phyloP scores from a whole-genome alignment of 2,329 filamentous ascomycete genomes.

The Fusarium robinianum region DNA sequence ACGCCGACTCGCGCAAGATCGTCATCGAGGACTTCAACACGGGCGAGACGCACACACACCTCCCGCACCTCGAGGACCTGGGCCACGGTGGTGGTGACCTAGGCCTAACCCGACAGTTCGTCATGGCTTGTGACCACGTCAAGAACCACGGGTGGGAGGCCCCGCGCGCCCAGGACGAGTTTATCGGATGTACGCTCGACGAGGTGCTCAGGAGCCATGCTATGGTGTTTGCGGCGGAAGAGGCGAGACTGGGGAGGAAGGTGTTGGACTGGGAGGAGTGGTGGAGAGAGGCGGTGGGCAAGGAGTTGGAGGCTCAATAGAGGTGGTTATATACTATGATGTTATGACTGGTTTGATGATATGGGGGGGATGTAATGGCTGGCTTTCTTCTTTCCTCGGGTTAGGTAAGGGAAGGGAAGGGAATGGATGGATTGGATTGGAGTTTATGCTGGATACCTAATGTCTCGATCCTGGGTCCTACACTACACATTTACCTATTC shows the following conservation, averaged over 20 bases:
- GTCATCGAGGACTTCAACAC: constrained; percentile 65
- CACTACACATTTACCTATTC: too few relatives aligned
- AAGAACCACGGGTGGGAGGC: constrained; percentile 71
- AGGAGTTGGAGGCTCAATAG: constrained; percentile 12
- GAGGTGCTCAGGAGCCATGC: constrained; percentile 90
- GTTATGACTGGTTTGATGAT: too few relatives aligned
- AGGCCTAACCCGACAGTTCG: constrained; percentile 77
- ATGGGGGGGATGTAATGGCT: too few relatives aligned
- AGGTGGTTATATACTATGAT: too few relatives aligned
- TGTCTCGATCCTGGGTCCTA: too few relatives aligned
- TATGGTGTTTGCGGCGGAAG: constrained; percentile 91
- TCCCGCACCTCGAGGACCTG: constrained; percentile 42
- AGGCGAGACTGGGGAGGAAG: constrained; percentile 71
- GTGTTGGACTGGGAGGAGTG: constrained; percentile 77
- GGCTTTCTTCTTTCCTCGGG: too few relatives aligned
- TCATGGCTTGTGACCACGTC: constrained; percentile 79
- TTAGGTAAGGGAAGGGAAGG: too few relatives aligned
- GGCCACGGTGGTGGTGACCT: constrained; percentile 49
- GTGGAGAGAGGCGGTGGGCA: constrained; percentile 60
- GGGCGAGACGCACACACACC: constrained; percentile 39
- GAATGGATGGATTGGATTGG: too few relatives aligned
- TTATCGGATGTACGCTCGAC: constrained; percentile 81
- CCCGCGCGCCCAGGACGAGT: constrained; percentile 71
- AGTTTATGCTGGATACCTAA: too few relatives aligned
- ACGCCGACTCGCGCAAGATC: constrained; percentile 80